Evolutionary conservation across 2,329 filamentous ascomycete genomes (phyloP).

Genomic region (Scytalidium lignicola): DNA sequence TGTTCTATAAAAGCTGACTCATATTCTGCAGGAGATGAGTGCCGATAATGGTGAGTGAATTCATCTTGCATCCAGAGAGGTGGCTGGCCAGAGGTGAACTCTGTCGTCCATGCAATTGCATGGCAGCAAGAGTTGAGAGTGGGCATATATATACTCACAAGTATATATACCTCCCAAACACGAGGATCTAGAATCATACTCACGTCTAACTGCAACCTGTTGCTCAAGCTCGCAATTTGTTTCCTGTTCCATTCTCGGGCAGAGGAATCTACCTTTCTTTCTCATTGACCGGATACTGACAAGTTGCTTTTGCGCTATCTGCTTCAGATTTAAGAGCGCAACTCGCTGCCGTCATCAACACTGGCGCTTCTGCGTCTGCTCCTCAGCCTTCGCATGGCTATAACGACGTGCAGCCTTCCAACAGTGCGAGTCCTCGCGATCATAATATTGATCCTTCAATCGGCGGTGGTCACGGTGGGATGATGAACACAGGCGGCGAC

Average conservation of each 20-base stretch:
- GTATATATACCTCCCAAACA: no score
- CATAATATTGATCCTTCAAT: slow-evolving; percentile 32
- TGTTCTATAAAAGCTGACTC: slow-evolving; percentile 18
- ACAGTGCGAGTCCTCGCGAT: slow-evolving; percentile 26
- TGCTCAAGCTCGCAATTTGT: background rate
- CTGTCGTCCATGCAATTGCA: no score
- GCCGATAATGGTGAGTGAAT: slow-evolving; percentile 20
- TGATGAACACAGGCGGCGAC: slow-evolving; percentile 25
- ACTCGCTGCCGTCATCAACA: slow-evolving; percentile 27
- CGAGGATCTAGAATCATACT: no score
- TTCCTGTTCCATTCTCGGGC: background rate
- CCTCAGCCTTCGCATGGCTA: slow-evolving; percentile 23
- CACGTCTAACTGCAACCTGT: no score
- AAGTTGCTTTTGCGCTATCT: slow-evolving; percentile 17
- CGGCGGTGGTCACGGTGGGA: slow-evolving; percentile 18
- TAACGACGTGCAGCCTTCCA: slow-evolving; percentile 24
- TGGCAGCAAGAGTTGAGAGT: no score
- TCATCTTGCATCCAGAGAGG: no score
- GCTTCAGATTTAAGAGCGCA: slow-evolving; percentile 29
- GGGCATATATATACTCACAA: no score
- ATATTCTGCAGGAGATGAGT: slow-evolving; percentile 24
- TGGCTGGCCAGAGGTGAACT: no score
- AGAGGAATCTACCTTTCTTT: background rate
- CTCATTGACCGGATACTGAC: slow-evolving; percentile 20
- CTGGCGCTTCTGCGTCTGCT: slow-evolving; percentile 7